Evolutionary conservation across 163 green algal genomes (phyloP).

Genomic region (Scenedesmus sp.): DNA sequence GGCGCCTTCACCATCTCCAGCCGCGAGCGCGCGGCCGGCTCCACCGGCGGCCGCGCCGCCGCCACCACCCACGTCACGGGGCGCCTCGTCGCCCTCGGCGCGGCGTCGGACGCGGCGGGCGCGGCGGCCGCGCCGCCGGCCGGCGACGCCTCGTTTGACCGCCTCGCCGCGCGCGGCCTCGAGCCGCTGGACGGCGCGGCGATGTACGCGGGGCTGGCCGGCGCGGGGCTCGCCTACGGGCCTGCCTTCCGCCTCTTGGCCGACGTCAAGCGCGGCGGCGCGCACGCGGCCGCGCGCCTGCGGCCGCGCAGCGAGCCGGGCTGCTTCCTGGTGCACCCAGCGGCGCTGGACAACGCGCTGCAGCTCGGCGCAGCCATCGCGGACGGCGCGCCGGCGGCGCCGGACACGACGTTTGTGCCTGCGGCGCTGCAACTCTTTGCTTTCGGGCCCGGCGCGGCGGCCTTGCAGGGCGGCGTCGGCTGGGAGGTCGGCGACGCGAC

Average conservation of each 20-base stretch:
- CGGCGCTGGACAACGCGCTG: conserved; percentile 69
- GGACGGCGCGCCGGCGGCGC: background rate
- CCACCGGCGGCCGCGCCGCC: no score
- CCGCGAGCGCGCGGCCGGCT: background rate
- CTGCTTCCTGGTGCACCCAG: conserved; percentile 59
- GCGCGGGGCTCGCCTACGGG: conserved; percentile 89
- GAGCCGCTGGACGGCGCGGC: conserved; percentile 4
- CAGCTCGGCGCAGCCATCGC: conserved; percentile 65
- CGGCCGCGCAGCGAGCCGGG: background rate
- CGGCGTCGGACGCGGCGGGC: no score
- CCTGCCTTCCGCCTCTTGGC: conserved; percentile 85
- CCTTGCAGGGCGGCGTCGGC: background rate
- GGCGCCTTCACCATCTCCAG: conserved; percentile 44
- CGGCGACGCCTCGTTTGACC: conserved; percentile 41
- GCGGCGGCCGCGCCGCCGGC: no score
- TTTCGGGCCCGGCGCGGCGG: no score
- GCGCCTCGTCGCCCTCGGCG: no score
- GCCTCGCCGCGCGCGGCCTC: conserved; percentile 14
- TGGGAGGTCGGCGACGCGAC: background rate
- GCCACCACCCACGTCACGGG: background rate
- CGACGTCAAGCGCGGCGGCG: conserved; percentile 49
- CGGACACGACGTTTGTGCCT: conserved; percentile 52
- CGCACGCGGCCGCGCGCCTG: conserved; percentile 10
- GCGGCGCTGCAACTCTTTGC: conserved; percentile 45
- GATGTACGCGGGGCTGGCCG: conserved; percentile 84